Evolutionary conservation across 139 green algal species (phyloP), one percentile per base, ranked within the genome.

Genomic region (Limnomonas spitsbergensis): DNA sequence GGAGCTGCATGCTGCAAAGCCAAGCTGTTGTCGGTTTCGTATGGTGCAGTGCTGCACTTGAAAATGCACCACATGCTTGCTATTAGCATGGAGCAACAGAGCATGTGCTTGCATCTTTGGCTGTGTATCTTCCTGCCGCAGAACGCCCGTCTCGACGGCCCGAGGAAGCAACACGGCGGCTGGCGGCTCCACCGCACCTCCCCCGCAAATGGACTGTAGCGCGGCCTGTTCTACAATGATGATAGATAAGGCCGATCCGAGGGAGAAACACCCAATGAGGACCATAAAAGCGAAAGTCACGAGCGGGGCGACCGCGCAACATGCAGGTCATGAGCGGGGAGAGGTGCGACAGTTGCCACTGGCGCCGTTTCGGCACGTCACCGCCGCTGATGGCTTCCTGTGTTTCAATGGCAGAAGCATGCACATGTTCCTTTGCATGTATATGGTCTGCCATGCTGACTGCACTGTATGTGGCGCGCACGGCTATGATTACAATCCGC

Each of bases 171-270:
- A n/a, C n/a, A n/a, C n/a, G n/a, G n/a, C n/a, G n/a, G n/a, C n/a
- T n/a, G n/a, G n/a, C n/a, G n/a, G n/a, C n/a, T n/a, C n/a, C n/a
- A n/a, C n/a, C n/a, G n/a, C n/a, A n/a, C n/a, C n/a, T n/a, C n/a
- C n/a, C n/a, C n/a, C n/a, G n/a, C n/a, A n/a, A n/a, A n/a, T n/a
- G n/a, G n/a, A n/a, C n/a, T n/a, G n/a, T n/a, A n/a, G n/a, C n/a
- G n/a, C n/a, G n/a, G n/a, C n/a, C n/a, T n/a, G n/a, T n/a, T n/a
- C n/a, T 61, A 29, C 47, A 61, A 61, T 61, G 47, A 61, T 61
- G 47, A 61, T 61, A 29, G 14, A 61, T 61, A 72, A 72, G 61
- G 61, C 61, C 61, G 61, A 72, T 72, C 61, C 61, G 61, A 72
- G 61, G 61, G 61, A 34, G 14, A 37, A 39, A 37, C 29, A 37